Conservation (phyloP, 1,139 yeast species). For the Ogataea hybrid region DNA sequence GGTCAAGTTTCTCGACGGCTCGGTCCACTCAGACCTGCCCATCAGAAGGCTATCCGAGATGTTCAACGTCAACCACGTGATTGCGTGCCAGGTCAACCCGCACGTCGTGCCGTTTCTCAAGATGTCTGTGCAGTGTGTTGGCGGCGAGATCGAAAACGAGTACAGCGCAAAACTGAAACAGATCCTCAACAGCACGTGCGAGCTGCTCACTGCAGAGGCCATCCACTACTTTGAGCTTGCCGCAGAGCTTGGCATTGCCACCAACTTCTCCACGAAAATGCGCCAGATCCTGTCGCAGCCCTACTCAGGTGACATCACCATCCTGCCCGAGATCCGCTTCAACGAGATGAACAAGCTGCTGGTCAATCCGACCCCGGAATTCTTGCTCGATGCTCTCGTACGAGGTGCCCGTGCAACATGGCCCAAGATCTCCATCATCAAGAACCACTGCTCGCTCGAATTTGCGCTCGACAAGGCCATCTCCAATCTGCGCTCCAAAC, state of each 20-base stretch:
- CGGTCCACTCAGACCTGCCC: conserved; percentile 93
- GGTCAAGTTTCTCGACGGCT: conserved; percentile 88
- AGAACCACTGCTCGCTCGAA: conserved; percentile 88
- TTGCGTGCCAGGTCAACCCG: conserved; percentile 96
- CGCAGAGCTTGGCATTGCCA: conserved; percentile 72
- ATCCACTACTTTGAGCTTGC: conserved; percentile 73
- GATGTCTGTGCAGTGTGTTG: conserved; percentile 63
- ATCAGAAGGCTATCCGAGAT: conserved; percentile 86
- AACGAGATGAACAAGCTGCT: conserved; percentile 63
- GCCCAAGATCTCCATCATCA: conserved; percentile 83
- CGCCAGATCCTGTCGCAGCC: conserved; percentile 78
- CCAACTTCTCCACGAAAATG: conserved; percentile 67
- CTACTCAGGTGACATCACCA: conserved; percentile 92
- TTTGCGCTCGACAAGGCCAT: conserved; percentile 83
- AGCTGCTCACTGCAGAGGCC: conserved; percentile 64
- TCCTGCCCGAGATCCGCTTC: conserved; percentile 68
- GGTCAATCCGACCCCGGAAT: conserved; percentile 77
- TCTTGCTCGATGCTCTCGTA: conserved; percentile 64
- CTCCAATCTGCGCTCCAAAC: conserved; percentile 59
- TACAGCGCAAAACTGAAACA: conserved; percentile 54
- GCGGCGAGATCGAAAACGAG: conserved; percentile 68
- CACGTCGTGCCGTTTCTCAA: conserved; percentile 88
- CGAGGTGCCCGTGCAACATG: conserved; percentile 92
- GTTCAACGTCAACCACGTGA: conserved; percentile 95
- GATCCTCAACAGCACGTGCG: conserved; percentile 55